Conservation (phyloP, 371 early-diverging fungal genomes). For the Aphelidium insulamus region DNA sequence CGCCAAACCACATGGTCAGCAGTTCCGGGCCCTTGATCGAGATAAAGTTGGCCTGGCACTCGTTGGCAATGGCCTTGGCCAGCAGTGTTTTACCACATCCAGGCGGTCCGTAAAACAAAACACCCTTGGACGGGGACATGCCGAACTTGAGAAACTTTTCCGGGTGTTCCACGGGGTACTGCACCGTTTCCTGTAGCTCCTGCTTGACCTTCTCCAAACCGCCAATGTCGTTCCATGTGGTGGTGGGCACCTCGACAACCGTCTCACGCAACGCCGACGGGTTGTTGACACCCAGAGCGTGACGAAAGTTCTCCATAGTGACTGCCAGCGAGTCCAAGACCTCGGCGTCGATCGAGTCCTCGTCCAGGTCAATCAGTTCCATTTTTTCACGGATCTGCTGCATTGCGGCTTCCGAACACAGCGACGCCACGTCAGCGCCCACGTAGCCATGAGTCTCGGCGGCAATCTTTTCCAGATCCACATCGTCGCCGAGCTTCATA, state of each 20-base stretch:
- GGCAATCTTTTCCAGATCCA: constrained; percentile 95
- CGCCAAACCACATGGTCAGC: constrained; percentile 99
- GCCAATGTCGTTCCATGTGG: constrained; percentile 97
- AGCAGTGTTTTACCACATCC: constrained; percentile 99
- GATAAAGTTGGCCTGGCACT: constrained; percentile 99
- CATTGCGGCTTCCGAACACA: constrained; percentile 99
- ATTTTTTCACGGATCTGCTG: constrained; percentile 99
- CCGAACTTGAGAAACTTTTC: constrained; percentile 99
- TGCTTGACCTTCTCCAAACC: constrained; percentile 97
- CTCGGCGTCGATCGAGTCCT: constrained; percentile 95
- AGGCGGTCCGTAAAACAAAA: constrained; percentile 99
- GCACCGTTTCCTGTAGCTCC: constrained; percentile 98
- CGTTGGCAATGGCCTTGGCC: constrained; percentile 99
- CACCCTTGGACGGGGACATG: constrained; percentile 98
- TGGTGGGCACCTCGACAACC: constrained; percentile 97
- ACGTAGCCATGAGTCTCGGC: constrained; percentile 98
- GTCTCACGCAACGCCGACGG: constrained; percentile 99
- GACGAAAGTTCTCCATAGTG: constrained; percentile 97
- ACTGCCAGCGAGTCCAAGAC: constrained; percentile 93
- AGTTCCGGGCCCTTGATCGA: constrained; percentile 99
- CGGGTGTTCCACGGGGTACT: constrained; percentile 99
- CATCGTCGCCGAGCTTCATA: constrained; percentile 94
- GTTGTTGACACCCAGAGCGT: constrained; percentile 89
- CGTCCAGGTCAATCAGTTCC: constrained; percentile 96
- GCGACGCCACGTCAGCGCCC: constrained; percentile 95